Conservation (phyloP, 352 stramenopile genomes). For the Phytopythium oedochilum region DNA sequence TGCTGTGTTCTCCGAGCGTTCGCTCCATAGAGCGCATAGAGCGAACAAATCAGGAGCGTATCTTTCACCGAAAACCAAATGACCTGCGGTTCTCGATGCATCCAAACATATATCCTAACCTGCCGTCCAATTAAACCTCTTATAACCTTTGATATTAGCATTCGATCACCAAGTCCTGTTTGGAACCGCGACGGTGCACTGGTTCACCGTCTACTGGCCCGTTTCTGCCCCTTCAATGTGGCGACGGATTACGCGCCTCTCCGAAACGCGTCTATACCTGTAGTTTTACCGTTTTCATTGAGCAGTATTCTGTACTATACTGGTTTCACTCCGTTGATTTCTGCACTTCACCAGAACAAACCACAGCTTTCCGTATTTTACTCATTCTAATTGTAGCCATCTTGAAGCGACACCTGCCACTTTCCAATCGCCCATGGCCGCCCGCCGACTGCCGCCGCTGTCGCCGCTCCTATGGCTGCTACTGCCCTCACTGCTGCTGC, state of each 20-base stretch:
- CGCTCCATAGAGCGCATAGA: neutral
- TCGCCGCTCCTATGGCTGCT: too few species aligned
- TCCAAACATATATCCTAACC: too few species aligned
- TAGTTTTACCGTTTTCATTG: neutral
- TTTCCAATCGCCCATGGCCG: too few species aligned
- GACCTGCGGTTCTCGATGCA: too few species aligned
- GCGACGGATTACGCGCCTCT: neutral
- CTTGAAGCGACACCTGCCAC: neutral
- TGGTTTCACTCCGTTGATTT: too few species aligned
- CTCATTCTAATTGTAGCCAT: neutral
- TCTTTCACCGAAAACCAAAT: too few species aligned
- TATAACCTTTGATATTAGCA: too few species aligned
- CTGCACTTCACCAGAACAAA: too few species aligned
- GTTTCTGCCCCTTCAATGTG: neutral
- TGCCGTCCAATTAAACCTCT: too few species aligned
- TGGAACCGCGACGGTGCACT: neutral
- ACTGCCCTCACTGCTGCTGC: neutral
- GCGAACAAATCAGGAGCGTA: too few species aligned
- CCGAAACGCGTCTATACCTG: neutral
- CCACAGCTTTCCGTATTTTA: neutral
- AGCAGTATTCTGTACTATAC: too few species aligned
- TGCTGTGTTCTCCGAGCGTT: neutral
- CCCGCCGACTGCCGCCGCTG: too few species aligned
- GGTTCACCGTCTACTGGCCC: neutral
- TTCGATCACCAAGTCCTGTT: neutral